Conservation (phyloP, 306 rosid species). For the Neltuma alba region DNA sequence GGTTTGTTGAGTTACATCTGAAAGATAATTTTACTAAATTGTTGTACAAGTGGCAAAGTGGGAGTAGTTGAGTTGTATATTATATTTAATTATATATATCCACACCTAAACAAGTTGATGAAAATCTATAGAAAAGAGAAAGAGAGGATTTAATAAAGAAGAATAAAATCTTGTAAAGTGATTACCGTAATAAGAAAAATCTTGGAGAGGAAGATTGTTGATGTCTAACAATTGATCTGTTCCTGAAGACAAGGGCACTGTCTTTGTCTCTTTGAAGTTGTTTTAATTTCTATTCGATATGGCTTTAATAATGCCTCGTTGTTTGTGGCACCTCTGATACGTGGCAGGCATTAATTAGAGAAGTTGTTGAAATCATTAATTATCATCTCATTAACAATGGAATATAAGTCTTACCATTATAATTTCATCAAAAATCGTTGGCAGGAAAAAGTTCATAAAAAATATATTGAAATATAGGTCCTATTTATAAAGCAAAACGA, state of each 20-base stretch:
- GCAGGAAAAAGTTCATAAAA: too few species aligned
- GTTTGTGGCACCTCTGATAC: not conserved
- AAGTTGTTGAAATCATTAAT: not conserved
- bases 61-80: not conserved
- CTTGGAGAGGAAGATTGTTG: not conserved
- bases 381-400: not conserved
- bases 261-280: not conserved
- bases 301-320: not conserved
- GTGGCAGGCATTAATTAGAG: not conserved
- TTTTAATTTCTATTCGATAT: not conserved
- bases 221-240: not conserved
- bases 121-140: not conserved
- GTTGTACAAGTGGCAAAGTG: not conserved
- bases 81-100: not conserved
- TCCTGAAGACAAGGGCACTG: not conserved
- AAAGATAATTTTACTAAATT: not conserved
- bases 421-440: not conserved
- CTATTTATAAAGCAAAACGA: too few species aligned
- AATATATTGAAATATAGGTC: too few species aligned
- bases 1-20: slow-evolving; percentile 1
- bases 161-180: not conserved
- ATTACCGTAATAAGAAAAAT: slow-evolving; percentile 5
- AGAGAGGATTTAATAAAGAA: not conserved
- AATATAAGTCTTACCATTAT: not conserved
- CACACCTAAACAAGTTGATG: not conserved